Base-by-base conservation (phyloP, 306 rosid genomes). In the barrel medic (Medicago truncatula) region DNA sequence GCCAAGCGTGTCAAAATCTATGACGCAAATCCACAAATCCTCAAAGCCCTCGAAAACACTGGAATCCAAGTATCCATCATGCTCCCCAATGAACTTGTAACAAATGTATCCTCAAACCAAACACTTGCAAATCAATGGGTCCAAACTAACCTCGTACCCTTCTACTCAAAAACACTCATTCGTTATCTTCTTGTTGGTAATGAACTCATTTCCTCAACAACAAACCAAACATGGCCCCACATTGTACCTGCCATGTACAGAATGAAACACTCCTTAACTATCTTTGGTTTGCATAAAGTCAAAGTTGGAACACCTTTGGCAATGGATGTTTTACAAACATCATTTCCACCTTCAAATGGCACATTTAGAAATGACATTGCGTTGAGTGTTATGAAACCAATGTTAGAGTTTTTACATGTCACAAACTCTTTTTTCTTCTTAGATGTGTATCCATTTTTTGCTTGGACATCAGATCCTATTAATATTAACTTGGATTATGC, bases 101-200 rank as follows among this genome's bases (percentile, higher is more conserved):
- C 67, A 71, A 85, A 93, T 79, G 83, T 87, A 1, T 93, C 96
- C 74, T 31, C 78, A 2, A 83, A 80, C 70, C 94, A 89, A 75
- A 81, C 87, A 2, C 79, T 91, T 43, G 73, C 96, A 12, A 70
- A 91, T 64, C 18, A 78, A 0, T 93, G 98, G 97, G 73, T 93
- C 15, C 76, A 15, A 16, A 9, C 81, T 40, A 93, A 88, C 16
- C 63, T 93, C 2, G 62, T 82, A 0, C 96, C 97, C 0, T 91
- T 81, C 31, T 84, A 91, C 79, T 86, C 86, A 0, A 14, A 85
- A 0, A 85, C 93, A 4, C 75, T 66, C 23, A 91, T 93, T 63
- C 97, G 98, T 0, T 88, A 86, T 87, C 89, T 93, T 57, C 90
- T 93, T 43, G 92, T 91, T 36, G 97, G 98, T 16, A 93, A 93